Base-by-base conservation (phyloP, 2,329 filamentous ascomycete genomes). In the Chrysoporthe deuterocubensis region DNA sequence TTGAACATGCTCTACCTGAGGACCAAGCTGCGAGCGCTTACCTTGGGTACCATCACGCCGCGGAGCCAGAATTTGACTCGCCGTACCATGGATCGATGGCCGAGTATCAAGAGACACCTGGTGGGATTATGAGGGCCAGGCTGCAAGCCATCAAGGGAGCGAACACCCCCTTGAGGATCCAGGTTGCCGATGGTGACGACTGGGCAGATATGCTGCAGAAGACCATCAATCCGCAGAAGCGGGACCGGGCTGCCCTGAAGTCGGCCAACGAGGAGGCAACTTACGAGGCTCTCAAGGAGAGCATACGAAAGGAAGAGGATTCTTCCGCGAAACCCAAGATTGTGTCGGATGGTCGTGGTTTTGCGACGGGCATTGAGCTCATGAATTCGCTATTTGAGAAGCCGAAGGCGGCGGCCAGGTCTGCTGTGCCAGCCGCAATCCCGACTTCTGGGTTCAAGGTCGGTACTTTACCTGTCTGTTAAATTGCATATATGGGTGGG, bases 201-300 rank as follows among this genome's bases (percentile, higher is more conserved):
- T 99, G 96, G 96, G 91, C 94, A 73, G 92, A 96, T 73, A 94
- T 97, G 82, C 85, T 99, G 71, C 92, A 94, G 77, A 94, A 94
- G 72, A 98, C 96, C 6, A 93, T 98, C 73, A 97, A 93, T 75
- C 95, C 96, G 6, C 90, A 92, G 76, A 98, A 98, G 82, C 91
- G 96, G 75, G 92, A 97, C 81, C 92, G 95, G 68, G 90, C 90
- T 40, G 83, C 96, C 44, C 84, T 90, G 52, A 85, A 83, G 73
- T 85, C 84, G 37, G 75, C 86, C 80, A 80, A 90, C 84, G 82
- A 90, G 81, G 80, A 91, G 52, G 85, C 87, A 68, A 83, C 84
- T 40, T 83, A 89, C 61, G 83, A 84, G 70, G 81, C 75, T 13
- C 67, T 73, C 57, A 76, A 77, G 65, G 76, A 73, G 58, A 72